Percentiles rank a stretch among this genome's conserved stretches.
These are phyloP conservation scores for Boletus smithii DNA, from an alignment of 1,284 basidiomycete genomes.

Conservation along the genomic window DNA sequence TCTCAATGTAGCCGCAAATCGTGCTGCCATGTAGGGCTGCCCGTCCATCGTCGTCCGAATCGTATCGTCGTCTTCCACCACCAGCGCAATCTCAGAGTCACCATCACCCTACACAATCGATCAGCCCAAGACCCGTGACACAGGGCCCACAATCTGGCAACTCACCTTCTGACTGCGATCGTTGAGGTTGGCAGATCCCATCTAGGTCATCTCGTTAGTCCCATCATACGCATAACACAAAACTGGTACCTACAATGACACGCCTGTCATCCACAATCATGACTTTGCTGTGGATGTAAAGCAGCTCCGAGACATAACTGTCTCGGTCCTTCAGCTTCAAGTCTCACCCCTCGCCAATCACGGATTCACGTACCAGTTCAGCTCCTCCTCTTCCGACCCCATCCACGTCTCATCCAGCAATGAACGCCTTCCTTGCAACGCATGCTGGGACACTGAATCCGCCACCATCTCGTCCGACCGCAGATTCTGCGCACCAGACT, in stretches of 20 bases:
- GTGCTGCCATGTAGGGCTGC: slow-evolving; percentile 59
- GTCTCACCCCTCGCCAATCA: slow-evolving; percentile 1
- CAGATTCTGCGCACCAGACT: slow-evolving; percentile 54
- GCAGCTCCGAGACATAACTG: slow-evolving; percentile 78
- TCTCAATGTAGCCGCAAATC: slow-evolving; percentile 76
- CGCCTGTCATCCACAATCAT: slow-evolving; percentile 92
- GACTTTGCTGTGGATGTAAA: slow-evolving; percentile 79
- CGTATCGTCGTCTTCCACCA: slow-evolving; percentile 84
- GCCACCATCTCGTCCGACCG: slow-evolving; percentile 58
- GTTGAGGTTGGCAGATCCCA: slow-evolving; percentile 89
- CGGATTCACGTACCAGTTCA: slow-evolving; percentile 55
- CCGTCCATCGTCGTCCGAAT: slow-evolving; percentile 81
- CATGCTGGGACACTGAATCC: slow-evolving; percentile 79
- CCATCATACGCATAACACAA: background rate
- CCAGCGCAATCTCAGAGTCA: slow-evolving; percentile 89
- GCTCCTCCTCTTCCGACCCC: slow-evolving; percentile 80
- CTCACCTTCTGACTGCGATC: slow-evolving; percentile 74
- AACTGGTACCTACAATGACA: slow-evolving; percentile 64
- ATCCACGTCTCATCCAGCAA: slow-evolving; percentile 77
- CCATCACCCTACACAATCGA: slow-evolving; percentile 64
- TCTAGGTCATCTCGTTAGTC: slow-evolving; percentile 40
- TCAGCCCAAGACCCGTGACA: slow-evolving; percentile 9
- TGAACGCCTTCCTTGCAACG: slow-evolving; percentile 56
- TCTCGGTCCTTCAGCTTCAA: slow-evolving; percentile 2
- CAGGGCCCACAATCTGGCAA: background rate